Percentiles rank a stretch among this genome's conserved stretches.
Conservation (phyloP, 192 early-diverging fungal genomes). For the Backusella luteola region DNA sequence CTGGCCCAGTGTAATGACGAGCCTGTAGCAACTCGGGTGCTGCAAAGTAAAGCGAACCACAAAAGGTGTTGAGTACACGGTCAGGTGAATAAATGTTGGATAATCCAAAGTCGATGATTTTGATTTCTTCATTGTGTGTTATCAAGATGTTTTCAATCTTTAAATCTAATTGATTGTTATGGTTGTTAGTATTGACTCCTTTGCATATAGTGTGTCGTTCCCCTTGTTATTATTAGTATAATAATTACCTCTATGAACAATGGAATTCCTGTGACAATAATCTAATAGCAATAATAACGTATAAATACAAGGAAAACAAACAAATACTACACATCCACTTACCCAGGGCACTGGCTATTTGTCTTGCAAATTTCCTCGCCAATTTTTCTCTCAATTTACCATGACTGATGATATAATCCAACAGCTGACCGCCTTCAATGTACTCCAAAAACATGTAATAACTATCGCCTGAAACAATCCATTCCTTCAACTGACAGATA, state of each 20-base stretch:
- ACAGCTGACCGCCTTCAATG: conserved; percentile 76
- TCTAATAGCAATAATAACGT: not conserved
- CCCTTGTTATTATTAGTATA: not conserved
- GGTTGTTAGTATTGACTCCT: not conserved
- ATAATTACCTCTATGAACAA: conserved; percentile 23
- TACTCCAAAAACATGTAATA: conserved; percentile 81
- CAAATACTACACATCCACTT: not conserved
- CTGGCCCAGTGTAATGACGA: conserved; percentile 76
- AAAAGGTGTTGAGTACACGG: conserved; percentile 51
- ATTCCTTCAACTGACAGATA: conserved; percentile 73
- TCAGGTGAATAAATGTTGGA: conserved; percentile 65
- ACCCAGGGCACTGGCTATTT: conserved; percentile 68
- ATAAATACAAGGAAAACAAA: not conserved
- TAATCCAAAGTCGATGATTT: conserved; percentile 90
- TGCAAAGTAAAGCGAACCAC: conserved; percentile 76
- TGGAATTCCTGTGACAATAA: conserved; percentile 26
- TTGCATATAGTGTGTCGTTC: too few species aligned
- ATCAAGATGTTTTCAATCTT: conserved; percentile 87
- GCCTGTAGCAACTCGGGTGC: conserved; percentile 85
- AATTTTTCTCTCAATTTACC: conserved; percentile 78
- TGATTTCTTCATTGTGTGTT: conserved; percentile 64
- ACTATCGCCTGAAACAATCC: conserved; percentile 56
- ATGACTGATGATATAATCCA: conserved; percentile 81
- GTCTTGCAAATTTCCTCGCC: conserved; percentile 71
- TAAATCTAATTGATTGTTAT: conserved; percentile 42